Evolutionary conservation across 495 filamentous ascomycete species (phyloP).

Genomic region (Hypoxylon fragiforme): DNA sequence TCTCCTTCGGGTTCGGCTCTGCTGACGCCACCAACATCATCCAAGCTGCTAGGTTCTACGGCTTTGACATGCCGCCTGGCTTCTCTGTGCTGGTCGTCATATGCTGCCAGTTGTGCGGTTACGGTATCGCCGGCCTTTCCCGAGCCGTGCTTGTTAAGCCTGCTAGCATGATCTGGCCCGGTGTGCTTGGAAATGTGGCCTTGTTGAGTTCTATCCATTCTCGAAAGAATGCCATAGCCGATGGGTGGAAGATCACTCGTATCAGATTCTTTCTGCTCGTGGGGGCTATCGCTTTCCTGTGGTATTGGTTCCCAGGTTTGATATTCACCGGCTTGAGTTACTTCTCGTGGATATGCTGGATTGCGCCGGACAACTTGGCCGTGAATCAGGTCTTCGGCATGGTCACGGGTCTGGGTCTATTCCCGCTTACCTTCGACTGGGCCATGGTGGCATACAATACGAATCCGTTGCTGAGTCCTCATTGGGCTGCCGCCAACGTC

Average conservation of each 20-base stretch:
- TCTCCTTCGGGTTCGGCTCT: slow-evolving; percentile 39
- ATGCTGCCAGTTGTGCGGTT: slow-evolving; percentile 46
- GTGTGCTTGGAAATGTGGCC: slow-evolving; percentile 34
- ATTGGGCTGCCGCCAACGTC: slow-evolving; percentile 35
- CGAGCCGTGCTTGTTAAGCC: slow-evolving; percentile 49
- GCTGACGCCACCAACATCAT: slow-evolving; percentile 52
- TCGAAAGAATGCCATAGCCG: slow-evolving; percentile 25
- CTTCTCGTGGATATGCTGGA: slow-evolving; percentile 41
- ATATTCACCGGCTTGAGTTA: slow-evolving; percentile 35
- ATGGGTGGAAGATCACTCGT: slow-evolving; percentile 35
- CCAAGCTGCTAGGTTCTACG: slow-evolving; percentile 49
- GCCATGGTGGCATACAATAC: slow-evolving; percentile 35
- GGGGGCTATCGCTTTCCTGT: slow-evolving; percentile 27
- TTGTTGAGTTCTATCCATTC: slow-evolving; percentile 34
- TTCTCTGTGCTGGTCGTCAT: slow-evolving; percentile 44
- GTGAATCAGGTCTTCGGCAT: slow-evolving; percentile 41
- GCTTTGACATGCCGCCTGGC: slow-evolving; percentile 47
- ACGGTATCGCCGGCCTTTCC: slow-evolving; percentile 48
- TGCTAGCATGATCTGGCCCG: slow-evolving; percentile 36
- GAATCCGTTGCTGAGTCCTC: slow-evolving; percentile 32
- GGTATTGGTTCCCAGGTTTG: slow-evolving; percentile 37
- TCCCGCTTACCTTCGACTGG: slow-evolving; percentile 41
- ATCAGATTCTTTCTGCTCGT: slow-evolving; percentile 37
- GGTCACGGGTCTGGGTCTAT: slow-evolving; percentile 35
- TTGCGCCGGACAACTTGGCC: slow-evolving; percentile 34